phyloP scores from a whole-genome alignment of 305 asterid species.

The Solanum hybrid region DNA sequence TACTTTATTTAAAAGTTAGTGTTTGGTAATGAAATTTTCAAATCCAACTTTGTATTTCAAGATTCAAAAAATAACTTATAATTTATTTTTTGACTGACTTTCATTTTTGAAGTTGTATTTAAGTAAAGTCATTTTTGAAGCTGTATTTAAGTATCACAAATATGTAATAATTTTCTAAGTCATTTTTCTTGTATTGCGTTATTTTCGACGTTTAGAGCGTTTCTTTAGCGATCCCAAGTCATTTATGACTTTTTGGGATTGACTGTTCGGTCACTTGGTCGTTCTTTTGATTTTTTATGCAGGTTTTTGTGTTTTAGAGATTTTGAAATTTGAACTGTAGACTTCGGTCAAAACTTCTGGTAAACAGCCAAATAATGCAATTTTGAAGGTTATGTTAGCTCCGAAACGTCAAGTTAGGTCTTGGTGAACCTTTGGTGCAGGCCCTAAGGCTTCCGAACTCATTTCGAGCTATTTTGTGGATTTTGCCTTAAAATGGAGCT shows the following conservation, averaged over 20 bases:
- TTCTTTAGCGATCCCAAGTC: no score
- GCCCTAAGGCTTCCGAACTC: background rate
- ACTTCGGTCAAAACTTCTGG: background rate
- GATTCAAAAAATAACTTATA: background rate
- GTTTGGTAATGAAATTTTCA: background rate
- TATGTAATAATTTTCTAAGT: background rate
- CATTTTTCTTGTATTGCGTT: background rate
- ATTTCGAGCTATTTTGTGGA: background rate
- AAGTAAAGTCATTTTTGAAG: background rate
- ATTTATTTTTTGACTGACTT: background rate
- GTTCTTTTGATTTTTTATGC: background rate
- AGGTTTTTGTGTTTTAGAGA: background rate
- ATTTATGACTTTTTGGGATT: background rate
- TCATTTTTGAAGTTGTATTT: background rate
- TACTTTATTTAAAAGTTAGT: background rate
- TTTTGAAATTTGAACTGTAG: background rate
- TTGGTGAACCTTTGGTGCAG: background rate
- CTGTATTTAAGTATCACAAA: background rate
- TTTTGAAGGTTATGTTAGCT: background rate
- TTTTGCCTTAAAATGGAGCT: background rate
- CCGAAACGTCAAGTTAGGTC: background rate
- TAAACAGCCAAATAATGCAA: background rate
- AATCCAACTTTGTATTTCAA: background rate
- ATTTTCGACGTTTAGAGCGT: no score
- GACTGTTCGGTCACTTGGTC: accelerated